Evolutionary conservation across 805 yeast genomes (phyloP), one percentile per base, ranked within the genome.

Genomic region (Kazachstania taianensis): DNA sequence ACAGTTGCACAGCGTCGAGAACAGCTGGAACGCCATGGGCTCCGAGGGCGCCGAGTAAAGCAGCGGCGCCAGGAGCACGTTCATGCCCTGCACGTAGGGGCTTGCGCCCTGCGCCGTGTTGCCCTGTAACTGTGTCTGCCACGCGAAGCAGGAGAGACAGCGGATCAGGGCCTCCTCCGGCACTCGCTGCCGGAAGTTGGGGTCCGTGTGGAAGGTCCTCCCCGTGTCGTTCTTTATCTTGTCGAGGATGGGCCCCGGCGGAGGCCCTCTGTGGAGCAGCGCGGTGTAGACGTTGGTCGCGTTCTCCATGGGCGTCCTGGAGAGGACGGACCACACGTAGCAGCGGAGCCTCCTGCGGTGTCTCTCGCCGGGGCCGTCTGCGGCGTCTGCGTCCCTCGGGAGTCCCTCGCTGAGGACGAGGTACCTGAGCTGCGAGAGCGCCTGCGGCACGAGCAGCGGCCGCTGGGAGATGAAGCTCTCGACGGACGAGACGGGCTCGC

Each of bases 1-100:
- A 20, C 64, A 59, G 3, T 71, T 69, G 32, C 86, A 59, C 28
- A 86, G 58, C 16, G 70, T 68, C 35, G 76, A 75, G 45, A 84
- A 75, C 24, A 87, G 41, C 8, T 81, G 73, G 53, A 76, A 85
- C 2, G 94, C 92, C 59, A 85, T 84, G 0, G 94, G 86, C 53
- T 86, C 96, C 24, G 85, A 73, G 28, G 78, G 75, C 46, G 81
- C 69, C 1, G 81, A 69, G 52, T 73, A 86, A 13, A 85, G 70
- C 37, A 86, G 72, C 1, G 96, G 95, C 0, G 94, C 96, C 17
- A 81, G 69, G 16, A 86, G 56, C 0, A 86, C 85, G 53, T 86
- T 86, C 80, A 87, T 75, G 2, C 96, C 96, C 53, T 86, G 96
- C n/a, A 86, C 95, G 51, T 84, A 84, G 0, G 65, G 46, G 34